Percentiles rank a stretch among this genome's conserved stretches.
Evolutionary conservation across 75 land plant genomes (phyloP).

Genomic region (Selaginella tamariscina): DNA sequence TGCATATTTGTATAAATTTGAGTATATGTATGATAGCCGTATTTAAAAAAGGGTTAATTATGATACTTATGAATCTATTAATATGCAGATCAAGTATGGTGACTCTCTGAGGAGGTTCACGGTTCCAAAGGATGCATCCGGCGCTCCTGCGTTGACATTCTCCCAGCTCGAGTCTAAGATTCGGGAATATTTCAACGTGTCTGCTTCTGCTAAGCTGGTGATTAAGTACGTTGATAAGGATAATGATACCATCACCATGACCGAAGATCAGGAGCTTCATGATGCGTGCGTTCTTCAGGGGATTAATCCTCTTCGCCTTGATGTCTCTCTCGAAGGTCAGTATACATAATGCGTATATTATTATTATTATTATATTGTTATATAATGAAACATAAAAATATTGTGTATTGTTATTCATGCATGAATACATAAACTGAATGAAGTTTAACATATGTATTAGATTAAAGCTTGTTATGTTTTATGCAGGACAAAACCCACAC

Average conservation of each 20-base stretch:
- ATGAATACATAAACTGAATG: too few species aligned
- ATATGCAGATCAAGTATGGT: constrained; percentile 22
- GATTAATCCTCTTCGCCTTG: constrained; percentile 53
- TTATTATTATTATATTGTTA: too few species aligned
- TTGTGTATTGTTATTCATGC: too few species aligned
- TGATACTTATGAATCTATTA: not conserved
- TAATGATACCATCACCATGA: constrained; percentile 48
- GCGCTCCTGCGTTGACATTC: constrained; percentile 29
- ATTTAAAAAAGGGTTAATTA: not conserved
- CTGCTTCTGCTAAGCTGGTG: constrained; percentile 26
- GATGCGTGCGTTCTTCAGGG: constrained; percentile 49
- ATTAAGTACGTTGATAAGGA: constrained; percentile 74
- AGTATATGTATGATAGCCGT: not conserved
- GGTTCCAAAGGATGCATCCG: constrained; percentile 18
- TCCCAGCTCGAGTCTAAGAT: constrained; percentile 37
- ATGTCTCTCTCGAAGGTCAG: constrained; percentile 17
- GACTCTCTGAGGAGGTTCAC: constrained; percentile 22
- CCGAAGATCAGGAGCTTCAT: constrained; percentile 48
- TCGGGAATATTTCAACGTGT: constrained; percentile 31
- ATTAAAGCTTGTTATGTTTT: too few species aligned
- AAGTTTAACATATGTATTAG: too few species aligned
- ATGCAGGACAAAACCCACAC: too few species aligned
- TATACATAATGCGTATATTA: too few species aligned
- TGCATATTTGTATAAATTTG: not conserved
- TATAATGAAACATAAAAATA: too few species aligned